Conservation (phyloP, 2,329 filamentous ascomycete genomes). For the Penicillium sp. region DNA sequence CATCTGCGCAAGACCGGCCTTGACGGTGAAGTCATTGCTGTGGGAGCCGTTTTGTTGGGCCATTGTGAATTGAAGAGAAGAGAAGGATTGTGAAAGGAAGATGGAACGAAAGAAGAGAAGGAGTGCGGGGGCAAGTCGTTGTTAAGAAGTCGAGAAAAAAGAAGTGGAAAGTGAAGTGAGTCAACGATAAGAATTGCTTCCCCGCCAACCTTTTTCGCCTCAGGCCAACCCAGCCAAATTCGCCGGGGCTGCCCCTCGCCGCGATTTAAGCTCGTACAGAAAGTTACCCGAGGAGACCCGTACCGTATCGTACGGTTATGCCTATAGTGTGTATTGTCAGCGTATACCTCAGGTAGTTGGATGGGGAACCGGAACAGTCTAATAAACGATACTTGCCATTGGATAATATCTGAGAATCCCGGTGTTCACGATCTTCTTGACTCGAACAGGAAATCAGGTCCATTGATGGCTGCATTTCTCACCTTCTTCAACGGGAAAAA, state of each 20-base stretch:
- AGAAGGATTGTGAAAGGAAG: constrained; percentile 7
- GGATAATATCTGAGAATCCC: no score
- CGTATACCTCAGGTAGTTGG: background rate
- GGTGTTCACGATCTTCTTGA: background rate
- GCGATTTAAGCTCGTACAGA: constrained; percentile 14
- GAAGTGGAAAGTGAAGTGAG: constrained; percentile 24
- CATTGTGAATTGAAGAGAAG: constrained; percentile 33
- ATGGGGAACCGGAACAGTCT: no score
- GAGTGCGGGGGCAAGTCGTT: constrained; percentile 9
- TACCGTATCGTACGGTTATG: background rate
- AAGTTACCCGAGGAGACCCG: constrained; percentile 18
- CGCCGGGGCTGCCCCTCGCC: constrained; percentile 12
- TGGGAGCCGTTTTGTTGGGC: constrained; percentile 38
- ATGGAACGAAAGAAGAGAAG: constrained; percentile 10
- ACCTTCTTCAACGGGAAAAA: no score
- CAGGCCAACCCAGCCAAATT: constrained; percentile 21
- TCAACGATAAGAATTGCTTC: constrained; percentile 25
- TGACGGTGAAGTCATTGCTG: constrained; percentile 76
- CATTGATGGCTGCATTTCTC: no score
- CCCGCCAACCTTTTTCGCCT: constrained; percentile 26
- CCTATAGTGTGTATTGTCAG: background rate
- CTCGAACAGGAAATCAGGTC: background rate
- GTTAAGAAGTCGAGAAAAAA: constrained; percentile 7
- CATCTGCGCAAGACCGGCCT: constrained; percentile 96
- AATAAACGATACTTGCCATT: no score